Percentiles rank a stretch among this genome's conserved stretches.
Evolutionary conservation across 352 stramenopile genomes (phyloP).

Genomic region (Phytophthora nicotianae): DNA sequence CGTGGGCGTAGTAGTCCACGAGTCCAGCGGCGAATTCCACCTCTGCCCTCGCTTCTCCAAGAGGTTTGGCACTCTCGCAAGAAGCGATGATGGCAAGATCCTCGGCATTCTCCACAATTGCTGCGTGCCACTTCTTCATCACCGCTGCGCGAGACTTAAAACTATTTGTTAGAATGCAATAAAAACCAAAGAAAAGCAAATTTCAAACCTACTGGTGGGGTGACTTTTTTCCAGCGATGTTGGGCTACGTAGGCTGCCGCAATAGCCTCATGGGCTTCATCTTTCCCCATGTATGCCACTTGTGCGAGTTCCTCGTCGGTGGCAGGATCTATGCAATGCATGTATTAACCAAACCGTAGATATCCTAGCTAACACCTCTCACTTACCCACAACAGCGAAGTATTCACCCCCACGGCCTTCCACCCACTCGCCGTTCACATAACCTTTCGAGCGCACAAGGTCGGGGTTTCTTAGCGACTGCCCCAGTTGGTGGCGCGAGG

Average conservation of each 20-base stretch:
- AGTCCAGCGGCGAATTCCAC: constrained; percentile 94
- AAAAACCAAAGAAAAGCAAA: no score
- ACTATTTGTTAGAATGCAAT: constrained; percentile 72
- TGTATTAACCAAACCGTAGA: no score
- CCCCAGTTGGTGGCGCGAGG: constrained; percentile 1
- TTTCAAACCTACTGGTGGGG: no score
- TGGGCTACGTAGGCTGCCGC: constrained; percentile 65
- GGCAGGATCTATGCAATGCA: constrained; percentile 80
- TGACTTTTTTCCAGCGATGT: no score
- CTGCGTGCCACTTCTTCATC: constrained; percentile 83
- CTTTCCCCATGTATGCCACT: constrained; percentile 71
- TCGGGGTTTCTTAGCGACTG: constrained; percentile 44
- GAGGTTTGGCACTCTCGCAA: constrained; percentile 96
- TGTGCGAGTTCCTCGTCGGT: constrained; percentile 73
- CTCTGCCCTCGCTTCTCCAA: constrained; percentile 94
- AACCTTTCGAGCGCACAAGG: constrained; percentile 60
- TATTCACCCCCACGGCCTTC: constrained; percentile 38
- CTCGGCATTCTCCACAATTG: constrained; percentile 70
- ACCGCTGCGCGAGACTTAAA: constrained; percentile 52
- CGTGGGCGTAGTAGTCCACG: constrained; percentile 97
- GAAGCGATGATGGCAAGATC: constrained; percentile 95
- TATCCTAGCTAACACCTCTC: no score
- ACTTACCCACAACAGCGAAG: constrained; percentile 50
- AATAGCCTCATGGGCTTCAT: constrained; percentile 80
- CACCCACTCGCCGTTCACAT: constrained; percentile 66